Evolutionary conservation across 192 early-diverging fungal species (phyloP), one percentile per base, ranked within the genome.

Genomic region (Mortierella hygrophila): DNA sequence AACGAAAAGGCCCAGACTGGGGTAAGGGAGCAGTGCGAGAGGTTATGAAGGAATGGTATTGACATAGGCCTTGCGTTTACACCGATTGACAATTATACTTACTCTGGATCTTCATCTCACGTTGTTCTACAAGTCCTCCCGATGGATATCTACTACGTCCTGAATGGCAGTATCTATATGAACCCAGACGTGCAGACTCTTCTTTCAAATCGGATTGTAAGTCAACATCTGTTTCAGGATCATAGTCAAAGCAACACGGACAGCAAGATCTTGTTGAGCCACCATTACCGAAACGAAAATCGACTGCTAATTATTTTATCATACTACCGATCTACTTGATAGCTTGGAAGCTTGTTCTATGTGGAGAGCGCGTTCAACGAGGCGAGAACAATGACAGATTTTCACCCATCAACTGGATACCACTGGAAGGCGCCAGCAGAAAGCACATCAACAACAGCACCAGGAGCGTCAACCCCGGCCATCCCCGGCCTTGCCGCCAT

Each of bases 81-180:
- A 11, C 23, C 11, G 13, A 35, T 26, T 26, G 60, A 15, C 10
- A 11, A 15, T 38, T 46, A 37, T 7, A 68, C n/a, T 32, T 23
- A 40, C 40, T 42, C 11, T 76, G 44, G 38, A 40, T 29, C 11
- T 46, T 42, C 32, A 37, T 72, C 65, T 26, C 55, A 20, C 37
- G 15, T 72, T 52, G 4, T 23, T 60, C 52, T 29, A 46, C 3
- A 63, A 92, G 92, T 92, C 18, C 91, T 77, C 13, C 92, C 92
- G 3, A 85, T 93, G 47, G 90, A 92, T 18, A 91, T 90, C 21
- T 94, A 94, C 86, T 96, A 96, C 77, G 92, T 96, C 21, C 82
- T 92, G 49, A 92, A 94, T 40, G 93, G 93, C 4, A 95, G 95
- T 69, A 90, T 95, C 10, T 96, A 94, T 76, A 94, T 95, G 82